Conservation (phyloP, 177 flowering plant genomes). For the Vitis hybrid region DNA sequence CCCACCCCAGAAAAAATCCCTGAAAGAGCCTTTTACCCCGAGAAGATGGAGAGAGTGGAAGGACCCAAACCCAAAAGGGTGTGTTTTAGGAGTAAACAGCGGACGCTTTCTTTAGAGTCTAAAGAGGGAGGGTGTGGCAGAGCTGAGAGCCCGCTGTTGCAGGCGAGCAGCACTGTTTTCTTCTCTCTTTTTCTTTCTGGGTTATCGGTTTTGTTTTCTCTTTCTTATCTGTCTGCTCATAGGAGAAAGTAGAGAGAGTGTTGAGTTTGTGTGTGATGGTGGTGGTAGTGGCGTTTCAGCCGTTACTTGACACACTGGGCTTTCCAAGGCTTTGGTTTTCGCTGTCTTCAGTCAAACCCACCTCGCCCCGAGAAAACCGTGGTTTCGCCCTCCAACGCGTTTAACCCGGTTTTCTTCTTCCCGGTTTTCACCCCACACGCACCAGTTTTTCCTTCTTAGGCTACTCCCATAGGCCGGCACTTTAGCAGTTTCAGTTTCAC, state of each 20-base stretch:
- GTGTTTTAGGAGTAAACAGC: conserved; percentile 22
- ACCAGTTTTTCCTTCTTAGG: too few species aligned
- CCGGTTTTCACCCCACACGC: too few species aligned
- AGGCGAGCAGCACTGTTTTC: too few species aligned
- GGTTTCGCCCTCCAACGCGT: conserved; percentile 38
- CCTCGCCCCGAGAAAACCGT: conserved; percentile 53
- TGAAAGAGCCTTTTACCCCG: not conserved
- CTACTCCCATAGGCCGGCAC: too few species aligned
- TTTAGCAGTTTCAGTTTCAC: too few species aligned
- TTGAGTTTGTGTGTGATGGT: not conserved
- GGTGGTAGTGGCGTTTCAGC: conserved; percentile 12
- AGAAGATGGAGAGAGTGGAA: not conserved
- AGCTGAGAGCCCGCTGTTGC: too few species aligned
- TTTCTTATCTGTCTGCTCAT: too few species aligned
- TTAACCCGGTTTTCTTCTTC: not conserved
- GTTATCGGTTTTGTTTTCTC: too few species aligned
- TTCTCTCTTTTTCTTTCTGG: too few species aligned
- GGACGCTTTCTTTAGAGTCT: conserved; percentile 22
- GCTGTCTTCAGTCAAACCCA: conserved; percentile 47
- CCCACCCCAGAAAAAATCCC: not conserved
- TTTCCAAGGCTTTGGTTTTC: conserved; percentile 37
- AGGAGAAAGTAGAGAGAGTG: not conserved
- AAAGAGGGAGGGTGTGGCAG: not conserved
- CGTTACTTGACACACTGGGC: conserved; percentile 12
- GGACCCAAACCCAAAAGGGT: too few species aligned